phyloP scores from a whole-genome alignment of 2,329 filamentous ascomycete species.

The Trichophyton verrucosum region DNA sequence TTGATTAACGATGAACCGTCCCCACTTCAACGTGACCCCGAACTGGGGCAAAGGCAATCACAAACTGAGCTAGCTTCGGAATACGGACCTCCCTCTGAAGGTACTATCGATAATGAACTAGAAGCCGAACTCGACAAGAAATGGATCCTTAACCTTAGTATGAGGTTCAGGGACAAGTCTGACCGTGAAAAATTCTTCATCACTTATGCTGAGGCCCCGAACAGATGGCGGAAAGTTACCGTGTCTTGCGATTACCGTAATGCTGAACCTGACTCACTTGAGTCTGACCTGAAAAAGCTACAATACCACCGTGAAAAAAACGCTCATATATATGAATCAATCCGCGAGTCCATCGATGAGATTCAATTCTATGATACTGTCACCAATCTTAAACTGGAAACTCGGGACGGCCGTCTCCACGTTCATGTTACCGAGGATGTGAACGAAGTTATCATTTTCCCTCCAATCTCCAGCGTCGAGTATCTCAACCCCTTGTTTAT shows the following conservation, averaged over 20 bases:
- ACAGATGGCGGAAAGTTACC: slow-evolving; percentile 74
- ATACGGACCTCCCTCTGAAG: slow-evolving; percentile 18
- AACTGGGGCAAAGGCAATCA: background rate
- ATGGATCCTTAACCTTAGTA: slow-evolving; percentile 96
- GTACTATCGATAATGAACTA: slow-evolving; percentile 20
- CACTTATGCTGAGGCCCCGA: slow-evolving; percentile 72
- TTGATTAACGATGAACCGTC: background rate
- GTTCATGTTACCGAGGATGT: slow-evolving; percentile 95
- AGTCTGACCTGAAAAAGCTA: slow-evolving; percentile 64
- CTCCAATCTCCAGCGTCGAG: slow-evolving; percentile 56
- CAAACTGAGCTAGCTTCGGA: background rate
- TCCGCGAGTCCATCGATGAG: slow-evolving; percentile 79
- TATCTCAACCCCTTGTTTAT: slow-evolving; percentile 49
- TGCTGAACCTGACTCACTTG: slow-evolving; percentile 67
- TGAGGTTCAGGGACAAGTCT: slow-evolving; percentile 92
- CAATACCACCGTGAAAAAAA: slow-evolving; percentile 86
- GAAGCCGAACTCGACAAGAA: slow-evolving; percentile 59
- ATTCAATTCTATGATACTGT: slow-evolving; percentile 95
- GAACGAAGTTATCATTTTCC: slow-evolving; percentile 87
- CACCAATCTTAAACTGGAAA: slow-evolving; percentile 89
- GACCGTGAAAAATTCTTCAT: slow-evolving; percentile 96
- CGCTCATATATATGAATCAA: slow-evolving; percentile 83
- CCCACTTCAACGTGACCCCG: background rate
- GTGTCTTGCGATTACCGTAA: slow-evolving; percentile 86
- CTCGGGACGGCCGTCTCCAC: slow-evolving; percentile 72